Evolutionary conservation across 805 yeast species (phyloP).

Genomic region (Kuraishia piskuri): DNA sequence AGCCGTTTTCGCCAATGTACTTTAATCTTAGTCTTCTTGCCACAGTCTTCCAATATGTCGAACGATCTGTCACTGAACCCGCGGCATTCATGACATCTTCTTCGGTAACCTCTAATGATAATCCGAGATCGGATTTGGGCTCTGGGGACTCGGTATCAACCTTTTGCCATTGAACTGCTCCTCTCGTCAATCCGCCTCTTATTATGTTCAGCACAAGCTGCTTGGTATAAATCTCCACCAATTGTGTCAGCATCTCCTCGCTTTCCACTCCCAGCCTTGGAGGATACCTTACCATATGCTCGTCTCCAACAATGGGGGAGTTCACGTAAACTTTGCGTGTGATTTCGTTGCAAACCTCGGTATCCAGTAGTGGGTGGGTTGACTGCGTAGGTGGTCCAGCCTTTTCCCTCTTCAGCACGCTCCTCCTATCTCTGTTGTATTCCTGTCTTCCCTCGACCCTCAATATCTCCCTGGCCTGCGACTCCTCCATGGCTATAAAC

Average conservation of each 20-base stretch:
- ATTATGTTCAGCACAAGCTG: background rate
- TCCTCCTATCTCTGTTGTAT: background rate
- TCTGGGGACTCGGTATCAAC: too few species aligned
- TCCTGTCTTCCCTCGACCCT: background rate
- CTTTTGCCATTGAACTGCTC: background rate
- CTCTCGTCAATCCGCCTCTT: background rate
- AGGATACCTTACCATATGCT: background rate
- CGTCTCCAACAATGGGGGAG: background rate
- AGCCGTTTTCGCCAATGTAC: background rate
- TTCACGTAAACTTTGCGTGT: background rate
- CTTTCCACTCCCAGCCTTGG: background rate
- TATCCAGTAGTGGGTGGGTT: background rate
- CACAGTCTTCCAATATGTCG: background rate
- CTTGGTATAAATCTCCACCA: background rate
- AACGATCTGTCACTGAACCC: background rate
- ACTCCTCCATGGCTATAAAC: slow-evolving; percentile 32
- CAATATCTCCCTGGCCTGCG: slow-evolving; percentile 4
- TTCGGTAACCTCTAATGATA: background rate
- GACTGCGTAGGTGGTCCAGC: too few species aligned
- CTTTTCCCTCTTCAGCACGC: background rate
- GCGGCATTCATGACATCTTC: background rate
- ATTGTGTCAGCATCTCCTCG: background rate
- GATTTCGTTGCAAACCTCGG: background rate
- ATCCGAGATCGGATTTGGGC: background rate
- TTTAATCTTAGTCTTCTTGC: background rate